phyloP scores from a whole-genome alignment of 805 yeast species.

The Kodamaea hsintzibuensis region DNA sequence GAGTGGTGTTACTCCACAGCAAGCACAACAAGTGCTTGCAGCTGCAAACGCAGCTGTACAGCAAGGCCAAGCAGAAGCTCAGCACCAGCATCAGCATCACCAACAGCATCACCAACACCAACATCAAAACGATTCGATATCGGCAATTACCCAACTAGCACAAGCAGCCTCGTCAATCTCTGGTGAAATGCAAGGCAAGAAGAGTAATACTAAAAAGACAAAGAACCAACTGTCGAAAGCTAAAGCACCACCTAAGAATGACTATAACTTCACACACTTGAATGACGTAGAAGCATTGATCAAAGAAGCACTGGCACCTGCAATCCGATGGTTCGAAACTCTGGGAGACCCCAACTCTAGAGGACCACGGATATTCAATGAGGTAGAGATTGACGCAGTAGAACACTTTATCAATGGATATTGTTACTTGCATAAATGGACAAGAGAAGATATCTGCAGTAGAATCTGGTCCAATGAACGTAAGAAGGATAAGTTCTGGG shows the following conservation, averaged over 20 bases:
- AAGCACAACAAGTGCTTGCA: slow-evolving; percentile 31
- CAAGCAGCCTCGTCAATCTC: slow-evolving; percentile 30
- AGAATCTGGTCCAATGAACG: slow-evolving; percentile 87
- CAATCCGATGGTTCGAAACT: slow-evolving; percentile 37
- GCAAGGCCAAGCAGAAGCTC: slow-evolving; percentile 17
- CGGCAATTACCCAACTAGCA: slow-evolving; percentile 30
- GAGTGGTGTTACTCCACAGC: slow-evolving; percentile 23
- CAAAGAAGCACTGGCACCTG: slow-evolving; percentile 36
- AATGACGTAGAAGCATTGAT: slow-evolving; percentile 33
- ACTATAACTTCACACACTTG: slow-evolving; percentile 24
- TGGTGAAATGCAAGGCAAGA: slow-evolving; percentile 7
- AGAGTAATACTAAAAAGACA: slow-evolving; percentile 2
- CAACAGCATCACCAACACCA: too few relatives aligned
- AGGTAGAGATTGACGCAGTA: slow-evolving; percentile 67
- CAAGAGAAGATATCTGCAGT: slow-evolving; percentile 70
- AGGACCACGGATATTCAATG: slow-evolving; percentile 51
- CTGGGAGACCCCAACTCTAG: slow-evolving; percentile 20
- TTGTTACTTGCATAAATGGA: slow-evolving; percentile 59
- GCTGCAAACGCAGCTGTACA: slow-evolving; percentile 29
- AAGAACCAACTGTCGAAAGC: slow-evolving; percentile 5
- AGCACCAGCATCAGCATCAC: too few relatives aligned
- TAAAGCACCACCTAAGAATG: slow-evolving; percentile 1
- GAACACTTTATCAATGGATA: slow-evolving; percentile 73
- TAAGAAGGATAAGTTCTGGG: slow-evolving; percentile 90
- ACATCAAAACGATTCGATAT: slow-evolving; percentile 16